Evolutionary conservation across 192 early-diverging fungal species (phyloP).

Genomic region (Funneliformis geosporum): DNA sequence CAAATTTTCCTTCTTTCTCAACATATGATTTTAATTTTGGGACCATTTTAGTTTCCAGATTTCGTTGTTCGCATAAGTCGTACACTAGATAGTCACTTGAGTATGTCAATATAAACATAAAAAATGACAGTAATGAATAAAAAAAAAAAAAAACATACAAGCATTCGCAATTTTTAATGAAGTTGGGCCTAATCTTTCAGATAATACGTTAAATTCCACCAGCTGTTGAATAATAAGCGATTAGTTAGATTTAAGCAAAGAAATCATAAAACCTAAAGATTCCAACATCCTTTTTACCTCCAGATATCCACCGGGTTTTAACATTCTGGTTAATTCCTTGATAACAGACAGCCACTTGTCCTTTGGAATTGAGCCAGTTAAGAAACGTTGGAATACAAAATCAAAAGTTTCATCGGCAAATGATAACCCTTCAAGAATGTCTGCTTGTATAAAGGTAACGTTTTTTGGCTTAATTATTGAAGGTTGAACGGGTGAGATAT

Average conservation of each 20-base stretch:
- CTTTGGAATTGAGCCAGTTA: slow-evolving; percentile 35
- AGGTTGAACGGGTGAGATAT: slow-evolving; percentile 17
- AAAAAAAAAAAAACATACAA: slow-evolving; percentile 1
- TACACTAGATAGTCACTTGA: not conserved
- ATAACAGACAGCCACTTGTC: slow-evolving; percentile 38
- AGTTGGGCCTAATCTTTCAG: not conserved
- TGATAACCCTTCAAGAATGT: slow-evolving; percentile 41
- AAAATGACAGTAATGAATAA: not conserved
- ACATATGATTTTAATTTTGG: not conserved
- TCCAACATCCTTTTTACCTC: slow-evolving; percentile 30
- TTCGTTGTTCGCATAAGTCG: not conserved
- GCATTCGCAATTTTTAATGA: not conserved
- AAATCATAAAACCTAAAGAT: not conserved
- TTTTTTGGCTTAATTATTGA: slow-evolving; percentile 9
- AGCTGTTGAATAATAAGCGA: not conserved
- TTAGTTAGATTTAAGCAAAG: not conserved
- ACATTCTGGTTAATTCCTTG: slow-evolving; percentile 35
- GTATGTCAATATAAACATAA: not conserved
- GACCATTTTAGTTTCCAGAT: not conserved
- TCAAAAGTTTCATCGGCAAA: slow-evolving; percentile 45
- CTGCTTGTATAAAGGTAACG: slow-evolving; percentile 27
- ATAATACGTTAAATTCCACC: not conserved
- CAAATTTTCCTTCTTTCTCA: not conserved
- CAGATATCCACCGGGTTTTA: slow-evolving; percentile 46
- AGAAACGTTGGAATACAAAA: slow-evolving; percentile 43